phyloP scores from a whole-genome alignment of 2,329 filamentous ascomycete species.

The Arthroderma sp. region DNA sequence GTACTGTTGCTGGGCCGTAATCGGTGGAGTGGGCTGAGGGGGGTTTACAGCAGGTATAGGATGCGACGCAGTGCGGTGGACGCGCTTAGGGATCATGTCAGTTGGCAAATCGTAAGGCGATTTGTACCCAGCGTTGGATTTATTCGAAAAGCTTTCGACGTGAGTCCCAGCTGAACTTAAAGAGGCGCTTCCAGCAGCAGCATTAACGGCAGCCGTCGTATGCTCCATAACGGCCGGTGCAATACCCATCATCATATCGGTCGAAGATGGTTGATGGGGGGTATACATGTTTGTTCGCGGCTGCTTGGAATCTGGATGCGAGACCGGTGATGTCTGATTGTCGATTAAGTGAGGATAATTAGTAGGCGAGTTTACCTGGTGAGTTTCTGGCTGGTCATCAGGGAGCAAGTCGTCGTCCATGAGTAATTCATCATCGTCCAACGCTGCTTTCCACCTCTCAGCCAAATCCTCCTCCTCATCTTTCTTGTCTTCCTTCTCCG shows the following conservation, averaged over 20 bases:
- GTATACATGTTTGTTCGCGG: constrained; percentile 34
- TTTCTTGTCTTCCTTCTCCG: not conserved
- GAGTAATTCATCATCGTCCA: constrained; percentile 57
- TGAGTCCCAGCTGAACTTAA: no score
- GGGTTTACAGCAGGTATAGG: constrained; percentile 33
- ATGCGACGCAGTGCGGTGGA: constrained; percentile 28
- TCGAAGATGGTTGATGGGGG: constrained; percentile 37
- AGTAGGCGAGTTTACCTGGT: not conserved
- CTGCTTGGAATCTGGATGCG: not conserved
- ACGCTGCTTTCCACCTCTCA: constrained; percentile 70
- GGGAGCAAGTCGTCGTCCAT: constrained; percentile 46
- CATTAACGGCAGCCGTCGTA: not conserved
- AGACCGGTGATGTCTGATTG: not conserved
- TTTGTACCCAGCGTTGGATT: constrained; percentile 79
- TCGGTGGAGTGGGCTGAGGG: constrained; percentile 32
- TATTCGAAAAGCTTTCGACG: constrained; percentile 71
- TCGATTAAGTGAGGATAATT: not conserved
- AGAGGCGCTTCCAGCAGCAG: not conserved
- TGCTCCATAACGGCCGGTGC: constrained; percentile 12
- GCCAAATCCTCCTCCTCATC: constrained; percentile 49
- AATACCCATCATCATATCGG: constrained; percentile 31
- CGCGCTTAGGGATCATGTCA: constrained; percentile 53
- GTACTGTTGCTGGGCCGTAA: constrained; percentile 1
- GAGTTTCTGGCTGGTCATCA: constrained; percentile 41
- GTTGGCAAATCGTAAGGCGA: constrained; percentile 93